Percentiles rank a stretch among this genome's conserved stretches.
Evolutionary conservation across 2,329 filamentous ascomycete species (phyloP).

Genomic region (Apiospora phragmitis): DNA sequence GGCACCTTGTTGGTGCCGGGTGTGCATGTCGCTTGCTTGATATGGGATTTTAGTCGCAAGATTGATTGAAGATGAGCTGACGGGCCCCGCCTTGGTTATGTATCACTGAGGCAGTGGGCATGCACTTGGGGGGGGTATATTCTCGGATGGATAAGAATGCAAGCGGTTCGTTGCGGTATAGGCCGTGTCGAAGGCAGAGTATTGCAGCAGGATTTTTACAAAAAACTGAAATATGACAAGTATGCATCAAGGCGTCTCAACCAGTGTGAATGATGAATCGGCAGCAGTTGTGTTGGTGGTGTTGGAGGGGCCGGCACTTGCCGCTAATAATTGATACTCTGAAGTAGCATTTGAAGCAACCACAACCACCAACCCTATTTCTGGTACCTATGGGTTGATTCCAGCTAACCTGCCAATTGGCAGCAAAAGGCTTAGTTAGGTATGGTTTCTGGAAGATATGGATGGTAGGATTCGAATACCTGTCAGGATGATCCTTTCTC

Average conservation of each 20-base stretch:
- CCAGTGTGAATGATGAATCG: background rate
- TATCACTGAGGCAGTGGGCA: background rate
- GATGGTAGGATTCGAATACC: background rate
- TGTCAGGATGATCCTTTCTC: background rate
- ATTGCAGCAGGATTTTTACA: background rate
- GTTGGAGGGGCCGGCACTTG: background rate
- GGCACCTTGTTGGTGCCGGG: background rate
- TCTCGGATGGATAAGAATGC: background rate
- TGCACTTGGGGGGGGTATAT: background rate
- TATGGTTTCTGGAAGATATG: background rate
- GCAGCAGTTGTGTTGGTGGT: background rate
- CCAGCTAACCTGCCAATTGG: no score
- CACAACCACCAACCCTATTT: background rate
- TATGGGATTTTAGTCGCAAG: slow-evolving; percentile 7
- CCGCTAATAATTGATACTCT: background rate
- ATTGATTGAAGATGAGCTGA: slow-evolving; percentile 3
- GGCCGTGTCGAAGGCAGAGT: background rate
- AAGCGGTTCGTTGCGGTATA: background rate
- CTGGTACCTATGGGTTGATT: no score
- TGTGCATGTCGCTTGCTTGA: background rate
- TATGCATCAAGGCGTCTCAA: background rate
- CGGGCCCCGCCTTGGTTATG: background rate
- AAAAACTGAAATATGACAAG: background rate
- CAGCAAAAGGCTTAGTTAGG: no score
- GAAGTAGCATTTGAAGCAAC: background rate